Evolutionary conservation across 2,329 filamentous ascomycete species (phyloP), one percentile per base, ranked within the genome.

Genomic region (Aspergillus eucalypticola): DNA sequence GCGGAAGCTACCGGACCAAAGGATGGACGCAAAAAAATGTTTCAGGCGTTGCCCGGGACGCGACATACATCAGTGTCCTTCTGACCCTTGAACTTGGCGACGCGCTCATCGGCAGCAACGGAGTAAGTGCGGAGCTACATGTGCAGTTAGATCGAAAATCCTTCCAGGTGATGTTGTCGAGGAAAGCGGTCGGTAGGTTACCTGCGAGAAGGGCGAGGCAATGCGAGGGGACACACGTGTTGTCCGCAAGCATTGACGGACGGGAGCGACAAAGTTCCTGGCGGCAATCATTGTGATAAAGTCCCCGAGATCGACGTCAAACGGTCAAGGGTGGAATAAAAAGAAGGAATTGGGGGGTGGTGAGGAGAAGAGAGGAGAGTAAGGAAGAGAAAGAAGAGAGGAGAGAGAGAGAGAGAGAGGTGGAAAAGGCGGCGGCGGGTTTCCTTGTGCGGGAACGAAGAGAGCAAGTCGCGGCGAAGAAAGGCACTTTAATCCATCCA

Each of bases 1-100:
- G 68, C 69, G 68, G 69, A 66, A 67, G 62, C 58, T 65, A 50
- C 66, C 69, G 70, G 70, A 66, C 64, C 60, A 61, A 64, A 46
- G 61, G 59, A 67, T 67, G 58, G 67, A 66, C 67, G 62, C 48
- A 58, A 56, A 59, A 61, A 64, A 63, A 63, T 64, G 55, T 41
- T 54, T 48, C 53, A 52, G 41, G 41, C 27, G 56, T 46, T 56
- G 59, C 54, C 52, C 39, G 54, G 48, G 71, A 60, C 67, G 66
- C 67, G 64, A 82, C 90, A 78, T 88, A 95, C 91, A 84, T 94
- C 89, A 76, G 89, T 82, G 76, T 90, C 91, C 83, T 96, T 97
- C 76, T 87, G 85, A 70, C 94, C 95, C 74, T 91, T 89, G 84
- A 97, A 99, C 83, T 95, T 91, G 79, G 93, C 95, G 72, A 98